Percentiles rank a stretch among this genome's conserved stretches.
phyloP scores from a whole-genome alignment of 208 protist genomes.

The Leishmania amazonensis region DNA sequence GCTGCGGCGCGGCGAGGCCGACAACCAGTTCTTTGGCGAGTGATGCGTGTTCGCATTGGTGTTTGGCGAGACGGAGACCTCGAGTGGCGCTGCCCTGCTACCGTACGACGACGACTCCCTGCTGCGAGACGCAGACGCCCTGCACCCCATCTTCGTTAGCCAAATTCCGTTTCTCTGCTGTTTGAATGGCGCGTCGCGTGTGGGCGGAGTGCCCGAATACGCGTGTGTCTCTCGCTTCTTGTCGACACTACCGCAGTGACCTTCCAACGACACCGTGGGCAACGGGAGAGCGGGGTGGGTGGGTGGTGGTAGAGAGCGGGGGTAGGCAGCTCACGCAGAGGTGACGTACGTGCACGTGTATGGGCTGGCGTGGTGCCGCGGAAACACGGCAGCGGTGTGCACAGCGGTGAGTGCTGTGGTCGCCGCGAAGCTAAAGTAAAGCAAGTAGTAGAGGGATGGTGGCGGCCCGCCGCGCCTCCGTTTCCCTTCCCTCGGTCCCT shows the following conservation, averaged over 20 bases:
- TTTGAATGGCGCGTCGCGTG: too few species aligned
- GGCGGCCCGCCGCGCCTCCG: too few species aligned
- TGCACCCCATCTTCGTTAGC: slow-evolving; percentile 33
- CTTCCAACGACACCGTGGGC: background rate
- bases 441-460: background rate
- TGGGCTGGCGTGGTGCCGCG: background rate
- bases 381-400: background rate
- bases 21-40: background rate
- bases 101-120: slow-evolving; percentile 1
- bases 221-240: background rate
- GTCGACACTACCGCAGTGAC: background rate
- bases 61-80: background rate
- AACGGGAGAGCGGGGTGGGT: background rate
- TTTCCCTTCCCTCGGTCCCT: too few species aligned
- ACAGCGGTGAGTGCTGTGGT: background rate
- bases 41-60: background rate
- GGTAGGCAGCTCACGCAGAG: background rate
- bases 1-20: slow-evolving; percentile 9
- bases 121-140: slow-evolving; percentile 18
- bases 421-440: background rate
- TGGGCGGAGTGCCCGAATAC: background rate
- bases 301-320: background rate
- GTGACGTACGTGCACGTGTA: background rate
- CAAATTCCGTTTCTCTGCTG: background rate
- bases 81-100: background rate